phyloP scores from a whole-genome alignment of 345 rosid species.

The Citrus hindsii region DNA sequence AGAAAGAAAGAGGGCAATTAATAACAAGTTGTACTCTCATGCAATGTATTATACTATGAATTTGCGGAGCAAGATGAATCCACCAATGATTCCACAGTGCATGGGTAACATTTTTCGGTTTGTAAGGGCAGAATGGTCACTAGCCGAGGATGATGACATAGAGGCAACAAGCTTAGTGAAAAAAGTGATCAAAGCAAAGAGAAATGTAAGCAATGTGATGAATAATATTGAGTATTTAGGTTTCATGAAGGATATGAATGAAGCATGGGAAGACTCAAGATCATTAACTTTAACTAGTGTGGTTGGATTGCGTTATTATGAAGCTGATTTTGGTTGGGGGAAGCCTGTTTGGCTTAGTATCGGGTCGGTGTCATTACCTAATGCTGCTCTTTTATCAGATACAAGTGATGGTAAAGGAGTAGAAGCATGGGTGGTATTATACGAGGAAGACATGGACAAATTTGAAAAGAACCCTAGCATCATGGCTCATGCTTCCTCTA shows the following conservation, averaged over 20 bases:
- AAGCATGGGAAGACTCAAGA: not conserved
- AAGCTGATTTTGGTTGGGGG: constrained; percentile 31
- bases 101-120: constrained; percentile 15
- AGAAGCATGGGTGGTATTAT: constrained; percentile 21
- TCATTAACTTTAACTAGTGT: constrained; percentile 14
- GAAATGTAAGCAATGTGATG: not conserved
- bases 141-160: not conserved
- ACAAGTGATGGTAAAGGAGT: constrained; percentile 20
- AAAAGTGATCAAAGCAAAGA: not conserved
- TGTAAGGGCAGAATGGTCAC: constrained; percentile 1
- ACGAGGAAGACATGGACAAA: constrained; percentile 17
- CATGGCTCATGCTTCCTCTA: constrained; percentile 19
- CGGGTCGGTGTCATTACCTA: not conserved
- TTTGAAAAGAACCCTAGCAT: constrained; percentile 15
- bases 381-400: constrained; percentile 4
- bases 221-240: not conserved
- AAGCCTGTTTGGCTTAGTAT: constrained; percentile 21
- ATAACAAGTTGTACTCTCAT: not conserved
- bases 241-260: not conserved
- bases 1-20: not conserved
- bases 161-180: not conserved
- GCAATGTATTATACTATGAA: not conserved
- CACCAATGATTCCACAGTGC: constrained; percentile 11
- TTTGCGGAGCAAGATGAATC: not conserved
- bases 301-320: constrained; percentile 21